These are phyloP conservation scores for Albophoma yamanashiensis DNA, from an alignment of 2,329 filamentous ascomycete genomes.

Conservation along the genomic window DNA sequence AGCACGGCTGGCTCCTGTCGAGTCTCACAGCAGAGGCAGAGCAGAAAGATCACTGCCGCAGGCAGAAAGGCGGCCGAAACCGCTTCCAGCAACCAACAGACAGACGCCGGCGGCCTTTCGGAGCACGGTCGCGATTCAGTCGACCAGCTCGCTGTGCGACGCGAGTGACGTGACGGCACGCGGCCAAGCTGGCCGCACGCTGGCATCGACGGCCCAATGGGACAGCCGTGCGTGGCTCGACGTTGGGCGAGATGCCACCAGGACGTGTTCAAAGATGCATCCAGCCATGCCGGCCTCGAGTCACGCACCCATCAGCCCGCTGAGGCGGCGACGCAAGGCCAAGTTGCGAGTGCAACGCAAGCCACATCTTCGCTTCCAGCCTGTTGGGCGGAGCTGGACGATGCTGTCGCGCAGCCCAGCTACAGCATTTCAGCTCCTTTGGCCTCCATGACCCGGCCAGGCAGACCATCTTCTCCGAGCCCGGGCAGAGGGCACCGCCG, in stretches of 20 bases:
- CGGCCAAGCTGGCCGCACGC: neutral
- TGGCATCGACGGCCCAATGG: neutral
- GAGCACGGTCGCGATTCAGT: neutral
- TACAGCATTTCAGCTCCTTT: too few species aligned
- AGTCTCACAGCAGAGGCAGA: neutral
- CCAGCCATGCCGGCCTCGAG: neutral
- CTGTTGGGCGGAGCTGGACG: too few species aligned
- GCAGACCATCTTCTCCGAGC: too few species aligned
- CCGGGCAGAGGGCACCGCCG: too few species aligned
- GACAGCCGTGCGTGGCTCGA: constrained; percentile 1
- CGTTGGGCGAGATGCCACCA: neutral
- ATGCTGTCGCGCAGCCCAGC: too few species aligned
- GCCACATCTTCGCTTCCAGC: too few species aligned
- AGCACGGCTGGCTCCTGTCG: neutral
- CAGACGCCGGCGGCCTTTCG: too few species aligned
- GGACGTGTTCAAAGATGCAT: neutral
- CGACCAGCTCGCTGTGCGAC: neutral
- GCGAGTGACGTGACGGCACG: neutral
- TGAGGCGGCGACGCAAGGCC: neutral
- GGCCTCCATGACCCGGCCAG: too few species aligned
- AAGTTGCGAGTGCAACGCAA: too few species aligned
- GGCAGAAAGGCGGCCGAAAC: neutral
- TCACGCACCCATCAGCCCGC: neutral
- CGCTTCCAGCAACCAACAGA: neutral
- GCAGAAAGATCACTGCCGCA: neutral